Base-by-base conservation (phyloP, 1,284 basidiomycete species). In the Pseudozyma pruni region DNA sequence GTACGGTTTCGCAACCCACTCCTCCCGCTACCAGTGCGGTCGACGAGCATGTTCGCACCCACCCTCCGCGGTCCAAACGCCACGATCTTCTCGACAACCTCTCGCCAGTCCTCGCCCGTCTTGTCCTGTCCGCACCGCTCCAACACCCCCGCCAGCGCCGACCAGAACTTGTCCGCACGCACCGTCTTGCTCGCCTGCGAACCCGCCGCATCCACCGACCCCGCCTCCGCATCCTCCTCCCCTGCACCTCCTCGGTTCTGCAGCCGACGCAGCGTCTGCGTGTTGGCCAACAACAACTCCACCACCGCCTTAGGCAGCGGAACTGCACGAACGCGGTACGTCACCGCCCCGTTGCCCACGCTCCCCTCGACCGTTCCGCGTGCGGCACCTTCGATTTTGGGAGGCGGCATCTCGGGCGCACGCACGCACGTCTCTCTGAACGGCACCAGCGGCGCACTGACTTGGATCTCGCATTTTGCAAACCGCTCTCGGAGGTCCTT, bases 401-500 rank as follows among this genome's bases (percentile, higher is more conserved):
- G 89, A 6, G 91, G 89, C 1, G 89, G 87, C 93, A 98, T 96
- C 74, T 98, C 93, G 29, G 61, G 57, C 8, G 62, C 79, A 4
- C 71, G 60, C 29, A 97, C 87, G 0, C 93, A 92, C 0, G 95
- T 98, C 84, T 98, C 96, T 42, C 96, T 87, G 86, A 98, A 99
- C 1, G 96, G 95, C 5, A 99, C 96, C 49, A 98, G 95, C 0
- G 95, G 94, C 74, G 94, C 90, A 1, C 94, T 97, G 8, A 91
- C 89, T 74, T 95, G 92, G 44, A 99, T 94, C 49, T 92, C 91
- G 48, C 96, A 90, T 62, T 89, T 89, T 0, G 96, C 95, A 81
- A 98, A 98, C 20, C 95, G 87, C 83, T 98, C 96, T 20, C 92
- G 88, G 17, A 99, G 85, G 83, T 98, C 96, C 83, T 93, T 94